Evolutionary conservation across 2,329 filamentous ascomycete genomes (phyloP), one percentile per base, ranked within the genome.

Genomic region (Cephalotrichum gorgonifer): DNA sequence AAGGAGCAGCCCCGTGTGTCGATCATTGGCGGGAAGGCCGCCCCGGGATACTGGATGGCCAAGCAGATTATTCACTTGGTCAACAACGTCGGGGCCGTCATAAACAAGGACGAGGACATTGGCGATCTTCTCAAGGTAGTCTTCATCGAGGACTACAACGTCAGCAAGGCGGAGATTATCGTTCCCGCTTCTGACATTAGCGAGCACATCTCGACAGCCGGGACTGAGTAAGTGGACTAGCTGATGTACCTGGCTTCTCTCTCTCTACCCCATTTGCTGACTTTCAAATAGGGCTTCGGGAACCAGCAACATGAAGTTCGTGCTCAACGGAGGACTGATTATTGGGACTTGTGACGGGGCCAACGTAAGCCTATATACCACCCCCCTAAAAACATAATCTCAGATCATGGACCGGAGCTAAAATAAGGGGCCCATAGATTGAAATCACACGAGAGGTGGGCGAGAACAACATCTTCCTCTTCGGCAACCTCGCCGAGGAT

Each of bases 301-400:
- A 54, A 95, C 89, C 12, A 95, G 88, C 61, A 98, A 98, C 79
- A 98, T 98, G 93, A 98, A 98, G 69, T 98, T 98, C 66, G 93
- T 96, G 14, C 76, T 98, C 60, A 98, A 97, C 60, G 93, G 93
- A 55, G 93, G 93, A 54, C 74, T 98, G 53, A 95, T 98, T 61
- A 98, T 98, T 58, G 93, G 93, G 58, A 98, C 93, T 20, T 96
- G 91, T 63, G 93, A 98, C 61, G 93, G 93, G 62, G 93, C 93
- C 54, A 98, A 98, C 62, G 88, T 93, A 75, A 76, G 84, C 74
- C 12, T 39, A 25, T n/a, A n/a, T n/a, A n/a, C n/a, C n/a, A 14
- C 26, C 30, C 31, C 20, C n/a, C 15, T 7, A 20, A 38, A 14
- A 4, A 4, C n/a, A 11, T 20, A 38, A 17, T 4, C 6, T 7